These are phyloP conservation scores for Claviceps arundinis DNA, from an alignment of 2,329 filamentous ascomycete species.

Conservation along the genomic window DNA sequence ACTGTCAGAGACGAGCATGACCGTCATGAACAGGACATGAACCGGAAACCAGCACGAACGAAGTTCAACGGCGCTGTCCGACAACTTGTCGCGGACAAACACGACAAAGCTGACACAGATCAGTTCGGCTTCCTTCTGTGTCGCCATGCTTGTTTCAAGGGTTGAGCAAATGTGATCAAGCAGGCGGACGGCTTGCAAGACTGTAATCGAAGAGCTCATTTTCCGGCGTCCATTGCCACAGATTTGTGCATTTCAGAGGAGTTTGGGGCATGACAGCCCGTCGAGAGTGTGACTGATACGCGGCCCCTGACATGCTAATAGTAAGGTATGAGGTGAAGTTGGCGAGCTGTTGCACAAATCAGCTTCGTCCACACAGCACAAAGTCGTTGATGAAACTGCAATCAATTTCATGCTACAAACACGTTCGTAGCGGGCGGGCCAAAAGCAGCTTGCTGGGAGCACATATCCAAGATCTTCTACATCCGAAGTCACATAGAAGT, in stretches of 20 bases:
- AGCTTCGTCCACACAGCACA: background rate
- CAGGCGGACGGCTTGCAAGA: background rate
- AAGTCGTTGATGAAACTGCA: background rate
- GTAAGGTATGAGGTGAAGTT: background rate
- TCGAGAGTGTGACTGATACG: constrained; percentile 1
- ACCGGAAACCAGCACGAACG: background rate
- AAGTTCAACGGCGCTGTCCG: background rate
- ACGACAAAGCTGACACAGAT: constrained; percentile 1
- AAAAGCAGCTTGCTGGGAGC: background rate
- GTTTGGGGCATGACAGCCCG: background rate
- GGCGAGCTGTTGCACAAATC: background rate
- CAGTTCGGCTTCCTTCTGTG: background rate
- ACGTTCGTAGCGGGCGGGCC: background rate
- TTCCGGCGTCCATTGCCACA: background rate
- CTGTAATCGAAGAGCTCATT: background rate
- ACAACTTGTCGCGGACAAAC: background rate
- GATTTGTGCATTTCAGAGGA: background rate
- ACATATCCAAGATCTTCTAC: too few species aligned
- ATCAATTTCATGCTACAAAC: background rate
- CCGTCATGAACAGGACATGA: background rate
- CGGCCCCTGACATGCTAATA: background rate
- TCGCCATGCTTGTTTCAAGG: constrained; percentile 1
- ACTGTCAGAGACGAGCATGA: background rate
- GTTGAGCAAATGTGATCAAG: background rate
- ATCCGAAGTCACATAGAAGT: too few species aligned